Evolutionary conservation across 2,329 filamentous ascomycete species (phyloP).

Genomic region (Pezizomycotina sp.): DNA sequence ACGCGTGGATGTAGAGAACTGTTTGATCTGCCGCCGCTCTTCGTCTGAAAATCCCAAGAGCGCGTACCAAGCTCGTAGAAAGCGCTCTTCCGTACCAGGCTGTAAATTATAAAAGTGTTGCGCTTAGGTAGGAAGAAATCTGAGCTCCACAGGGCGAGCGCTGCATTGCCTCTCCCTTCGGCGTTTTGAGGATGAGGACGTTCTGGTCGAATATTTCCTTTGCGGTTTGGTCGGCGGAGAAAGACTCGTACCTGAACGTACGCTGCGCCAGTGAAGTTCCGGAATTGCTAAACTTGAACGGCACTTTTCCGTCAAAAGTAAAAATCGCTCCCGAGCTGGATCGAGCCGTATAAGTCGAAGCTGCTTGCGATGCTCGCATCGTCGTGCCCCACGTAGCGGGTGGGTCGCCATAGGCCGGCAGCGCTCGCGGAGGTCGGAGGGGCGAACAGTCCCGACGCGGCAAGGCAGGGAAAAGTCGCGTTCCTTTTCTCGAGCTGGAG

Average conservation of each 20-base stretch:
- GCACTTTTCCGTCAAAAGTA: neutral
- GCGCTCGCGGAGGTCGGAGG: neutral
- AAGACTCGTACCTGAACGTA: neutral
- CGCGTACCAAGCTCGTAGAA: neutral
- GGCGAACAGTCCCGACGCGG: neutral
- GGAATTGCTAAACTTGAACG: neutral
- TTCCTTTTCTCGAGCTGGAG: constrained; percentile 1
- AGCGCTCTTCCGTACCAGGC: neutral
- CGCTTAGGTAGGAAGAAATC: constrained; percentile 1
- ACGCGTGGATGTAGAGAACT: neutral
- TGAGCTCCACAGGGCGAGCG: neutral
- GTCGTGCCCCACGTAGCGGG: neutral
- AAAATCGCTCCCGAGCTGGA: constrained; percentile 1
- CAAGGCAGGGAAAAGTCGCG: neutral
- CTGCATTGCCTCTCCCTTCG: neutral
- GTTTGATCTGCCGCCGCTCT: neutral
- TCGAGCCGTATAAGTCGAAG: constrained; percentile 1
- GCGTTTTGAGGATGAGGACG: neutral
- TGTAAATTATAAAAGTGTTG: neutral
- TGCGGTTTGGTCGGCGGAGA: neutral
- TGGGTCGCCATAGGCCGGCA: neutral
- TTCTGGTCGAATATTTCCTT: neutral
- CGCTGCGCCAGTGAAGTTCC: neutral
- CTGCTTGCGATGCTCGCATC: neutral
- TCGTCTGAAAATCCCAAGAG: neutral